phyloP scores from a whole-genome alignment of 2,329 filamentous ascomycete species.

The Pseudocercospora crystallina region DNA sequence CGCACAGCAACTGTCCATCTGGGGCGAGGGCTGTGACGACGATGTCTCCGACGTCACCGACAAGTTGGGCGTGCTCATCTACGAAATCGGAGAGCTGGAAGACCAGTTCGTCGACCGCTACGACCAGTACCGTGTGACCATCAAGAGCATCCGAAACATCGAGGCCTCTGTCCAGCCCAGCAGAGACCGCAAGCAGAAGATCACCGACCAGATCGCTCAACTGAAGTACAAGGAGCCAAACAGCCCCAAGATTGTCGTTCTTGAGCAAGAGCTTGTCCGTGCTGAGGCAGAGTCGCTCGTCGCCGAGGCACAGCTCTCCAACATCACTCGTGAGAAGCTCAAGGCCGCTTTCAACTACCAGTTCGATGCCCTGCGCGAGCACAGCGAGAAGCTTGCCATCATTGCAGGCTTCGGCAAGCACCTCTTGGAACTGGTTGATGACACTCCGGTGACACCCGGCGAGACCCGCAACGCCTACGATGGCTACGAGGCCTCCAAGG shows the following conservation, averaged over 20 bases:
- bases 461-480: constrained; percentile 96
- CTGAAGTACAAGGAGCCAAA: constrained; percentile 99
- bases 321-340: constrained; percentile 99
- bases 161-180: constrained; percentile 97
- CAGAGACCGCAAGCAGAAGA: constrained; percentile 98
- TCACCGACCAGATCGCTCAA: constrained; percentile 97
- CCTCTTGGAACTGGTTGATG: constrained; percentile 92
- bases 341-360: constrained; percentile 98
- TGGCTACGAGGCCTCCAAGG: constrained; percentile 97
- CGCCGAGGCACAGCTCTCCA: constrained; percentile 95
- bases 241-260: constrained; percentile 93
- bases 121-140: constrained; percentile 97
- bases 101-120: constrained; percentile 98
- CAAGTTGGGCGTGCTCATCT: constrained; percentile 94
- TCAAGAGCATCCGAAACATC: constrained; percentile 99
- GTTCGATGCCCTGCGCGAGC: constrained; percentile 94
- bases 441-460: constrained; percentile 93
- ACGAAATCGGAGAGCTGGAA: constrained; percentile 97
- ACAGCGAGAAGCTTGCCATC: constrained; percentile 97
- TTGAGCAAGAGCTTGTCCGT: constrained; percentile 97
- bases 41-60: constrained; percentile 98
- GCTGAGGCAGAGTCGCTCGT: constrained; percentile 99
- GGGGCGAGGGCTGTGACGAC: constrained; percentile 93
- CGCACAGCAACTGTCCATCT: constrained; percentile 97
- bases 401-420: constrained; percentile 98